These are phyloP conservation scores for Cryptococcus hybrid DNA, from an alignment of 1,284 basidiomycete species.

Conservation along the genomic window DNA sequence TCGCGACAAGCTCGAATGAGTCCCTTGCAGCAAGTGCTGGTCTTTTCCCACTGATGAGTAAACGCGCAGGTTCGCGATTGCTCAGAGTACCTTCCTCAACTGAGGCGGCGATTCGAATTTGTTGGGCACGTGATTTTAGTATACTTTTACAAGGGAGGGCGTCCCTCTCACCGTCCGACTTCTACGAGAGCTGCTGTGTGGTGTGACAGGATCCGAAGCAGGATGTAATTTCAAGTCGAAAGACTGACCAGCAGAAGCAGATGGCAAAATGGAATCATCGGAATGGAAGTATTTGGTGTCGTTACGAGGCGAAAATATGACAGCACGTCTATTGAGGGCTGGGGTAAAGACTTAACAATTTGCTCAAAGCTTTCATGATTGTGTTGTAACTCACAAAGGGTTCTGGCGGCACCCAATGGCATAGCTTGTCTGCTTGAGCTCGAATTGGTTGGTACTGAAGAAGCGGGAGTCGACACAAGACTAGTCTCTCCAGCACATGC, in stretches of 20 bases:
- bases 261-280: slow-evolving; percentile 29
- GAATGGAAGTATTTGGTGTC: slow-evolving; percentile 38
- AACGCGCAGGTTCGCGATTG: slow-evolving; percentile 44
- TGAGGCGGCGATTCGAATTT: slow-evolving; percentile 38
- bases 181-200: slow-evolving; percentile 3
- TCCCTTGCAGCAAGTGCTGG: slow-evolving; percentile 31
- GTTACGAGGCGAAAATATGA: slow-evolving; percentile 36
- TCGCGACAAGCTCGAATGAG: slow-evolving; percentile 30
- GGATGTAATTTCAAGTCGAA: slow-evolving; percentile 15
- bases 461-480: neutral
- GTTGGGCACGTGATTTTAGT: slow-evolving; percentile 28
- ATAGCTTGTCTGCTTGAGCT: slow-evolving; percentile 4
- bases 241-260: neutral
- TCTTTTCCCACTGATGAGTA: slow-evolving; percentile 34
- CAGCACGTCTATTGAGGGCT: slow-evolving; percentile 18
- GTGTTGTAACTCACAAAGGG: slow-evolving; percentile 7
- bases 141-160: slow-evolving; percentile 21
- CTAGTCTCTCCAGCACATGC: no score
- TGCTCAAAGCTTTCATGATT: neutral
- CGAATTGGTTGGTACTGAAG: slow-evolving; percentile 13
- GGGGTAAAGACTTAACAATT: no score
- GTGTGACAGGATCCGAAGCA: slow-evolving; percentile 13
- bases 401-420: slow-evolving; percentile 15
- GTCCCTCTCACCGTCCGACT: slow-evolving; percentile 4
- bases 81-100: slow-evolving; percentile 46